phyloP scores from a whole-genome alignment of 2,329 filamentous ascomycete species.

The Xylaria sp. region DNA sequence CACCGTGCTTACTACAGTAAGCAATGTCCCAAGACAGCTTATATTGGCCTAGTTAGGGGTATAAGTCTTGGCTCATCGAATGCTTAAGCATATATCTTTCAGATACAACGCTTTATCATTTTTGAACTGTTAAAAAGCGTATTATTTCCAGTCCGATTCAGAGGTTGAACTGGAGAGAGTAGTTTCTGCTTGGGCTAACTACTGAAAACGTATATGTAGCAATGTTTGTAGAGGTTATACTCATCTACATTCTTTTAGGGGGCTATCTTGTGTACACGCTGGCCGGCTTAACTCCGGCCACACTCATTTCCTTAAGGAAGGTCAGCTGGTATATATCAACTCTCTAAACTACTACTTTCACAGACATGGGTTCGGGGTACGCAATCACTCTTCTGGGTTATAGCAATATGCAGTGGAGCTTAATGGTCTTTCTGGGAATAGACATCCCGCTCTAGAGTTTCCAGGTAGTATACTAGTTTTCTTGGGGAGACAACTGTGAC shows the following conservation, averaged over 20 bases:
- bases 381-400: not conserved
- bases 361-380: not conserved
- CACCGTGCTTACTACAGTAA: not conserved
- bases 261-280: not conserved
- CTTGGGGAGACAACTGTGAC: not conserved
- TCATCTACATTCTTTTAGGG: no score
- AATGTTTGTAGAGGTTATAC: no score
- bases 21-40: not conserved
- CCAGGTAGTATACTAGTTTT: not conserved
- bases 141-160: no score
- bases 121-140: no score
- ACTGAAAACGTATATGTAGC: no score
- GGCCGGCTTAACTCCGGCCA: not conserved
- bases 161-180: no score
- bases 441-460: not conserved
- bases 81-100: no score
- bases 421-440: no score
- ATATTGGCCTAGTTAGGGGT: not conserved
- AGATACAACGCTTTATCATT: no score
- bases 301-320: no score
- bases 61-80: no score
- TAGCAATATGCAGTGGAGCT: not conserved
- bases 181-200: no score
- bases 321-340: not conserved
- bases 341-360: not conserved